Base-by-base conservation (phyloP, 768 basidiomycete genomes). In the Lactarius psammicola region DNA sequence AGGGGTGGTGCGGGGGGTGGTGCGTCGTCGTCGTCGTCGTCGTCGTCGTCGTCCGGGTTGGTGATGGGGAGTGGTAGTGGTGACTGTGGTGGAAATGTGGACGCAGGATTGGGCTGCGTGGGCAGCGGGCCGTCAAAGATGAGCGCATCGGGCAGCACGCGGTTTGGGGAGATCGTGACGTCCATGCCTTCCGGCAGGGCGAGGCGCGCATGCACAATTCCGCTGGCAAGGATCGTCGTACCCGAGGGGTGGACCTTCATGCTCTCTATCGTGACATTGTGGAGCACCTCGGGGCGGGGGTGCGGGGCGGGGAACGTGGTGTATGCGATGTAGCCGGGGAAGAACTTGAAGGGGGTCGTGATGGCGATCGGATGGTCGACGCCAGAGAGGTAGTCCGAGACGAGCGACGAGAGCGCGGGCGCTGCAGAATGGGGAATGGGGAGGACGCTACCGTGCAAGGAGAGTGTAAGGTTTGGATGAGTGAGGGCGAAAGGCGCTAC, bases 61-160 rank as follows among this genome's bases (percentile, higher is more conserved):
- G 17, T 30, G 55, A n/a, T 30, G 28, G 17, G 7, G 6, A 18
- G 8, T 2, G 13, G 56, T 33, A 56, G 55, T 11, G 20, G 40
- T 40, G 36, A 23, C 17, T 38, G 15, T 44, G 23, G 17, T 51
- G 11, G 6, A 4, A 31, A 9, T 4, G 56, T 18, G 10, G 33
- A 4, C 2, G 33, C 26, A 62, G 63, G 56, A 15, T 9, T 44
- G 49, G 2, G 63, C 56, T 11, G 63, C 36, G 15, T 18, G 30
- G 44, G 31, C 11, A 46, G 23, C 3, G 40, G 53, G 34, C 92
- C 92, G 68, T 94, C 92, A 64, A 85, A 93, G 5, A 94, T 81
- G 7, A 93, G 75, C 31, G 89, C 86, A 72, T 94, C 92, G 0
- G 92, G 90, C 63, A 89, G 79, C 31, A 92, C 83, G 51, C 79